Evolutionary conservation across 2,329 filamentous ascomycete genomes (phyloP), one percentile per base, ranked within the genome.

Genomic region (Bipolaris zeicola): DNA sequence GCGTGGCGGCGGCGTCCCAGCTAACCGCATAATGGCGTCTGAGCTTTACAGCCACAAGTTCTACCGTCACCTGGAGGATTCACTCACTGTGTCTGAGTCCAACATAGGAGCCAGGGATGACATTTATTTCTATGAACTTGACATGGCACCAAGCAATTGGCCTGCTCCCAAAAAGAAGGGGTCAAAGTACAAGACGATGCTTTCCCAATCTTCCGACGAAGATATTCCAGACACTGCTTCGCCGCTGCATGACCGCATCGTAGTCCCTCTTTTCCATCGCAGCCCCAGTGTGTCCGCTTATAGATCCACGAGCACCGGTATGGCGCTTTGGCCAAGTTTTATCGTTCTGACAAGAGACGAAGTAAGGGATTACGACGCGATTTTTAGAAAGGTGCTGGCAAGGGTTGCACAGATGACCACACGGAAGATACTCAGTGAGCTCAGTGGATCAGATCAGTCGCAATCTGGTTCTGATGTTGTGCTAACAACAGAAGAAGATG

Each of bases 21-120:
- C 81, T 47, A 83, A 87, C 45, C 84, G 86, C 11, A 72, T 97
- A n/a, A 87, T 96, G 70, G 87, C 88, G 13, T 88, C 87, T 1
- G 95, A 99, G 69, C 87, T 96, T 48, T 96, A 91, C 73, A 89
- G 87, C 65, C 82, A 87, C 64, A 92, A 89, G 65, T 93, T 97
- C 75, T 98, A 93, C 81, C 94, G 92, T 71, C 83, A 91, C 47
- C 92, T 95, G 63, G 85, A 91, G 22, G 90, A 97, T 67, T 57
- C 64, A 10, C 63, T 65, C 18, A 79, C 81, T 6, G 87, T 93
- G 8, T 87, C 87, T 0, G 92, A 96, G 53, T 86, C 88, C 45
- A 79, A 79, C 48, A 93, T 97, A 51, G 76, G 80, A 22, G 61
- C 70, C 0, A 80, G 78, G 20, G 89, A 90, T 55, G 85, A 89